A percentile compares a stretch with the other conserved stretches of the same genome.
These are phyloP conservation scores for Adansonia grandidieri DNA, from an alignment of 441 rosid genomes.

Conservation along the genomic window DNA sequence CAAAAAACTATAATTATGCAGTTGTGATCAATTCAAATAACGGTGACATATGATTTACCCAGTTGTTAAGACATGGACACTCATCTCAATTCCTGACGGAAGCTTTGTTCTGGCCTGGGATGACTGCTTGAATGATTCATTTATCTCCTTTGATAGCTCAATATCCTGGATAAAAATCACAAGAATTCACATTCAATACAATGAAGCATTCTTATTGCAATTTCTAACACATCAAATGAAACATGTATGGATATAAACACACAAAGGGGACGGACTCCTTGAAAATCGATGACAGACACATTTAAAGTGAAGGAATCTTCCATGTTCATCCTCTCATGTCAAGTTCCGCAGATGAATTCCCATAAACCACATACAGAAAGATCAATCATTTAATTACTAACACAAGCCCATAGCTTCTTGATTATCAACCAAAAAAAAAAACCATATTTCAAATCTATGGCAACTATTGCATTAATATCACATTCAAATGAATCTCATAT, in stretches of 20 bases:
- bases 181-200: slow-evolving; percentile 27
- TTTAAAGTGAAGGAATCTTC: neutral
- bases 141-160: slow-evolving; percentile 96
- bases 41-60: slow-evolving; percentile 56
- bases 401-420: neutral
- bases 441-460: neutral
- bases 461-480: neutral
- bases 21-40: slow-evolving; percentile 18
- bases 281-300: neutral
- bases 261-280: neutral
- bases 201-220: slow-evolving; percentile 13
- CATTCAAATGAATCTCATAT: neutral
- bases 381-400: neutral
- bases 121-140: slow-evolving; percentile 96
- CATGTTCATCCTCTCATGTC: neutral
- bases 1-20: slow-evolving; percentile 16
- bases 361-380: slow-evolving; percentile 12
- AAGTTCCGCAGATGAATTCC: neutral
- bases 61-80: slow-evolving; percentile 95
- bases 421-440: neutral
- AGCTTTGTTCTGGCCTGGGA: slow-evolving; percentile 97
- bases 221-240: neutral
- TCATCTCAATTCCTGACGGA: slow-evolving; percentile 98
- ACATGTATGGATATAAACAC: neutral
- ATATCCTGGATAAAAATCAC: slow-evolving; percentile 64